Evolutionary conservation across 345 rosid species (phyloP), one percentile per base, ranked within the genome.

Genomic region (Noccaea bulbosa): DNA sequence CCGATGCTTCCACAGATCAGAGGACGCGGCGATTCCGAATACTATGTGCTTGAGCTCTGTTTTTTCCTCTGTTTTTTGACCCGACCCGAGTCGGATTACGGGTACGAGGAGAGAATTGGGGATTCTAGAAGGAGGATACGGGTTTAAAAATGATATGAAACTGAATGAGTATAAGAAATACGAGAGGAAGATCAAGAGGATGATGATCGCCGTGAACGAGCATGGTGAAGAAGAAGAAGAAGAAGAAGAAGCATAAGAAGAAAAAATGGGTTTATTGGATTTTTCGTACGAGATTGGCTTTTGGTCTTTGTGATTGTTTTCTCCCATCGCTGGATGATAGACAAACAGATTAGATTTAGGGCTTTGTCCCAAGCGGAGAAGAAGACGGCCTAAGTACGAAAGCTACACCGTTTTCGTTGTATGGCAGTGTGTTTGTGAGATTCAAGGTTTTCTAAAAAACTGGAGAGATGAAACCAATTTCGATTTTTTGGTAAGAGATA

Each of bases 21-120:
- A 54, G 43, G 74, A 84, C 0, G 97, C 82, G 11, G 89, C 89
- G 58, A 88, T 83, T 8, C 96, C 86, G 50, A 93, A 93, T 2
- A 93, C 88, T 0, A 93, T 45, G 58, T 90, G 93, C 0, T 81
- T 81, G 0, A 90, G 77, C 50, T 69, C 40, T 10, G 79, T 76
- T 15, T 27, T 30, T 0, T 59, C 63, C 63, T 59, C 73, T 0
- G 55, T 34, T 11, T 8, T 37, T 2, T 51, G 79, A 5, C 85
- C 81, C 0, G 89, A 81, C 8, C 76, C 76, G 62, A 44, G 67
- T 8, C 38, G 69, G 69, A 48, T 61, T 39, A 56, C 78, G 34
- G 81, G 54, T 32, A 56, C 51, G 10, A 73, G 51, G 71, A 47
- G 51, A 67, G 59, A 14, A 69, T 56, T 32, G 75, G 82, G 15